Base-by-base conservation (phyloP, 1,139 yeast species). In the Torulaspora pretoriensis region DNA sequence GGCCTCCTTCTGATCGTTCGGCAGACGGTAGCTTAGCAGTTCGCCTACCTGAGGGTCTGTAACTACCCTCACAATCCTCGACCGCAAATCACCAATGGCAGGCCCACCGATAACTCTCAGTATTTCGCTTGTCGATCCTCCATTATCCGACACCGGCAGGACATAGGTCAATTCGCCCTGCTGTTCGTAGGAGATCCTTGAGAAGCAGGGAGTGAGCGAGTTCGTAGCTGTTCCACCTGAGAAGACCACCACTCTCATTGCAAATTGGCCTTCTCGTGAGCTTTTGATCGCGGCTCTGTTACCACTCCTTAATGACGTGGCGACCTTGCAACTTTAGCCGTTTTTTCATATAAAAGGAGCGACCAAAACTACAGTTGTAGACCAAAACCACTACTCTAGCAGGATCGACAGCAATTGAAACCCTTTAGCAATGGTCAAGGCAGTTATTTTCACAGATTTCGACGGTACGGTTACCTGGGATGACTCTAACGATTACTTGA, bases 391-490 rank as follows among this genome's bases (percentile, higher is more conserved):
- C 9, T 29, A 10, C 29, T 10, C 22, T 8, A 14, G 9, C n/a
- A 14, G 2, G 22, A 13, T 8, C 22, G 7, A 7, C 19, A 13
- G 19, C n/a, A 14, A 17, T 14, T 9, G 27, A 13, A 13, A 25
- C 29, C 19, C 34, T 16, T 22, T 41, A 29, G 30, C 22, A 16
- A 64, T 63, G 67, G 61, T 56, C 42, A 74, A 76, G 55, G 92
- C 95, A 46, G 87, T 92, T 58, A 84, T 92, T 32, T 92, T 92
- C 70, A 86, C 97, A 42, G 98, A 92, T 68, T 92, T 95, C 81
- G 98, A 92, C 65, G 98, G 98, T 17, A 92, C 98, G 6, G 95
- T 92, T 53, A 92, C 98, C 13, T 71, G 86, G 50, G 83, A 81
- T 59, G 98, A 92, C 65, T 86, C 96, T 52, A 94, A 92, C 63